Evolutionary conservation across 148 eudicot species (phyloP), one percentile per base, ranked within the genome.

Genomic region (Arbutus unedo): DNA sequence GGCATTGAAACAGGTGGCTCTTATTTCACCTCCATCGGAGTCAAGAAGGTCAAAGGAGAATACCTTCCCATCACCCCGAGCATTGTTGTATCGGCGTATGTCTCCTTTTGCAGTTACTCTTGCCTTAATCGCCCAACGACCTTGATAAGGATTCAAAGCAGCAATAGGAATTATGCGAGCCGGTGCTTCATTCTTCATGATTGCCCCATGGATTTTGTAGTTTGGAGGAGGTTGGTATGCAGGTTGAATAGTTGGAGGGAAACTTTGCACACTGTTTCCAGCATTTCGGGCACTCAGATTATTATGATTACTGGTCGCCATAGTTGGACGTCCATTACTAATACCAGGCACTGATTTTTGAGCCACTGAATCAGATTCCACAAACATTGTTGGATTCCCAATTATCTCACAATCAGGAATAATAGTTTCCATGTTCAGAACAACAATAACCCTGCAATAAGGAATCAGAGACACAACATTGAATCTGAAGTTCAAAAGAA

Each of bases 101-200:
- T 97, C 95, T 31, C 97, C 98, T 87, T 97, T 97, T 9, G 99
- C 93, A 79, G 99, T 97, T 66, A 97, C 98, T 85, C 99, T 92
- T 66, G 99, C 98, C 83, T 97, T 97, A 66, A 97, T 92, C 74
- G 99, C 98, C 99, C 98, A 97, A 18, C 99, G 94, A 31, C 99
- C 99, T 79, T 97, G 99, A 82, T 97, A 97, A 84, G 99, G 99
- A 89, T 94, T 97, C 87, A 97, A 83, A 45, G 98, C 98, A 81
- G 94, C 88, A 81, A 97, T 97, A 53, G 99, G 98, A 80, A 97
- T 92, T 59, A 94, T 88, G 59, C 97, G 94, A 38, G 99, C 96
- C 5, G 99, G 97, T 70, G 99, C 99, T 76, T 97, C 99, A 78
- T 97, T 97, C 87, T 91, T 97, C 93, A 94, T 90, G 56, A 97